Percentiles rank a stretch among this genome's conserved stretches.
phyloP scores from a whole-genome alignment of 2,329 filamentous ascomycete genomes.

The Cladophialophora yegresii region DNA sequence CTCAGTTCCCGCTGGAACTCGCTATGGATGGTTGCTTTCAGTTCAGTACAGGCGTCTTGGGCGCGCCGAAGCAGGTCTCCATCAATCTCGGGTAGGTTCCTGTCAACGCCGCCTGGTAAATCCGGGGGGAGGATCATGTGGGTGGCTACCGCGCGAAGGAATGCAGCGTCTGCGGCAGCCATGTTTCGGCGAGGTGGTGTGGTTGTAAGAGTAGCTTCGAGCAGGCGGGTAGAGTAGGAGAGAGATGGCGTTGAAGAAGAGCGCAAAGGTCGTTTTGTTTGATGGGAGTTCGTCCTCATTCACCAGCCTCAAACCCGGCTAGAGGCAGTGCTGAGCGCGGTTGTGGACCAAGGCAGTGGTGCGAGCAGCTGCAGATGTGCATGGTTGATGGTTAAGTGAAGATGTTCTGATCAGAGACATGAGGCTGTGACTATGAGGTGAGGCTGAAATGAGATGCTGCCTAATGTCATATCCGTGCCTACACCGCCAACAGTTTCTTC shows the following conservation, averaged over 20 bases:
- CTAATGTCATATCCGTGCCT: not conserved
- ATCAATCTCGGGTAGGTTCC: constrained; percentile 38
- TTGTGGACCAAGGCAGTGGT: not conserved
- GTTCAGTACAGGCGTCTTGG: constrained; percentile 34
- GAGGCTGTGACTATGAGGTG: not conserved
- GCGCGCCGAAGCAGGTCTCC: constrained; percentile 40
- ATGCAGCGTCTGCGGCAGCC: not conserved
- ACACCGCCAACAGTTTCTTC: not conserved
- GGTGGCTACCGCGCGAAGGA: constrained; percentile 37
- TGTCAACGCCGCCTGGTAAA: constrained; percentile 43
- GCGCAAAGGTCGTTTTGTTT: not conserved
- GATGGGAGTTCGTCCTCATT: not conserved
- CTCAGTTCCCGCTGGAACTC: constrained; percentile 11
- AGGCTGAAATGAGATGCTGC: constrained; percentile 4
- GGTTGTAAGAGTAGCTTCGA: not conserved
- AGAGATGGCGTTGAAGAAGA: not conserved
- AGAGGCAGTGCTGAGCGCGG: not conserved
- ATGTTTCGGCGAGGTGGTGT: not conserved
- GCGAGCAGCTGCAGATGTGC: not conserved
- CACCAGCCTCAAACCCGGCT: not conserved
- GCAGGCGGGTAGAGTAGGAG: not conserved
- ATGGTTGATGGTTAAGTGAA: not conserved
- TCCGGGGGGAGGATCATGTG: constrained; percentile 46
- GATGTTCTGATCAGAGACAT: not conserved
- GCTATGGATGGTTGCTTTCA: constrained; percentile 24